Evolutionary conservation across 305 asterid species (phyloP), one percentile per base, ranked within the genome.

Genomic region (Fraxinus ornus): DNA sequence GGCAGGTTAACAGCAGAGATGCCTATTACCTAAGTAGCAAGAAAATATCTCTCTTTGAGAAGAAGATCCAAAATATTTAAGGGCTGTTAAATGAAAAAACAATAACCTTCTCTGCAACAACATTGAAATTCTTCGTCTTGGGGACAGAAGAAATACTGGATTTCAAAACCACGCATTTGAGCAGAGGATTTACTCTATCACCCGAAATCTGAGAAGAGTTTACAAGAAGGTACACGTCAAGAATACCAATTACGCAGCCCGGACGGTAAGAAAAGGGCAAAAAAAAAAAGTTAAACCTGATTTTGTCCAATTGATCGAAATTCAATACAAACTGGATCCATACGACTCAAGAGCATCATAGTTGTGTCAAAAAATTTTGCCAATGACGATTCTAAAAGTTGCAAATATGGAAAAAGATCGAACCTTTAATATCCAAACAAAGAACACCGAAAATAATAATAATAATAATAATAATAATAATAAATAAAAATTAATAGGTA

Each of bases 61-160:
- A 75, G 55, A 68, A 52, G 2, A 17, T 32, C 77, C 36, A 52
- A 44, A 68, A 81, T 15, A 37, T 28, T 33, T 64, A 30, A 57
- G 9, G 19, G 79, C 76, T n/a, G 37, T 49, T 13, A 15, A 49
- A 49, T 4, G 22, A 83, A 70, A 78, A 66, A 15, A 7, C n/a
- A 73, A 75, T 60, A 47, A 75, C 90, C 90, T 90, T 88, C 19
- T 79, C 64, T 26, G 80, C 10, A 47, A 78, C 82, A 77, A 13
- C 33, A 13, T 66, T 21, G 71, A 81, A 37, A 22, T 70, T 84
- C 0, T 80, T 75, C 35, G 66, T 82, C 81, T 84, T 88, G 6
- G 35, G 85, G 36, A 60, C 36, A 33, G 82, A 70, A 76, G 83
- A 71, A 70, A 70, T 82, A 37, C 39, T 26, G 84, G 66, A 24